These are phyloP conservation scores for Clonostachys rhizophaga DNA, from an alignment of 2,329 filamentous ascomycete species.

Conservation along the genomic window DNA sequence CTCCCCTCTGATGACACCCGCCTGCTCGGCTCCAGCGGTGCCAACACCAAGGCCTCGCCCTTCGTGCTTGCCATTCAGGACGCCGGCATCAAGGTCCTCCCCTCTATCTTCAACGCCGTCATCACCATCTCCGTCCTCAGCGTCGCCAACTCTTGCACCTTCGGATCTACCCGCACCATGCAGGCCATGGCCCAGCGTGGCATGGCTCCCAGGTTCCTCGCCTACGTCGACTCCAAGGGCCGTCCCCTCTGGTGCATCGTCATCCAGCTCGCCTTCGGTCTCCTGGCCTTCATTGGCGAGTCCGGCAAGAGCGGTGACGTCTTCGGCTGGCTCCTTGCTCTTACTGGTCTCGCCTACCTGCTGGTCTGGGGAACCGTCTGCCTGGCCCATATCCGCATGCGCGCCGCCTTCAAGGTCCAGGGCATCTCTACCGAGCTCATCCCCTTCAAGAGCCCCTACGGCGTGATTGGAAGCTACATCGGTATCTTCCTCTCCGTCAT, in stretches of 20 bases:
- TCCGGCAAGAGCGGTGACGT: slow-evolving; percentile 41
- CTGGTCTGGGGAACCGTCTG: slow-evolving; percentile 70
- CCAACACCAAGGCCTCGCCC: slow-evolving; percentile 30
- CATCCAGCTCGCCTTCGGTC: slow-evolving; percentile 39
- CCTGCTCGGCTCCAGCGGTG: slow-evolving; percentile 37
- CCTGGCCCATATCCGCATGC: slow-evolving; percentile 65
- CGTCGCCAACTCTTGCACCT: slow-evolving; percentile 54
- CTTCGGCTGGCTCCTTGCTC: slow-evolving; percentile 62
- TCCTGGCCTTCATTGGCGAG: slow-evolving; percentile 41
- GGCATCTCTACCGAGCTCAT: slow-evolving; percentile 64
- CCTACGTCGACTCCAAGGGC: slow-evolving; percentile 52
- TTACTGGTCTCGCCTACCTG: slow-evolving; percentile 60
- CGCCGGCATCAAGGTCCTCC: slow-evolving; percentile 44
- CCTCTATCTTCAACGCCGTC: slow-evolving; percentile 54
- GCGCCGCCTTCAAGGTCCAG: slow-evolving; percentile 55
- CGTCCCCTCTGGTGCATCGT: slow-evolving; percentile 48
- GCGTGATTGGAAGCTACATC: neutral
- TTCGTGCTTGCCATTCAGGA: slow-evolving; percentile 55
- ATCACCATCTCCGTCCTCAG: slow-evolving; percentile 55
- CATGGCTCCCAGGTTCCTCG: slow-evolving; percentile 51
- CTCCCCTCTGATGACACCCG: slow-evolving; percentile 37
- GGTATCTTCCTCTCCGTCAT: neutral
- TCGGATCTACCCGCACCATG: slow-evolving; percentile 54
- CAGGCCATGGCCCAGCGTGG: slow-evolving; percentile 55
- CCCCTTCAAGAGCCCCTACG: slow-evolving; percentile 40